These are phyloP conservation scores for Vinca major DNA, from an alignment of 305 asterid genomes.

Conservation along the genomic window DNA sequence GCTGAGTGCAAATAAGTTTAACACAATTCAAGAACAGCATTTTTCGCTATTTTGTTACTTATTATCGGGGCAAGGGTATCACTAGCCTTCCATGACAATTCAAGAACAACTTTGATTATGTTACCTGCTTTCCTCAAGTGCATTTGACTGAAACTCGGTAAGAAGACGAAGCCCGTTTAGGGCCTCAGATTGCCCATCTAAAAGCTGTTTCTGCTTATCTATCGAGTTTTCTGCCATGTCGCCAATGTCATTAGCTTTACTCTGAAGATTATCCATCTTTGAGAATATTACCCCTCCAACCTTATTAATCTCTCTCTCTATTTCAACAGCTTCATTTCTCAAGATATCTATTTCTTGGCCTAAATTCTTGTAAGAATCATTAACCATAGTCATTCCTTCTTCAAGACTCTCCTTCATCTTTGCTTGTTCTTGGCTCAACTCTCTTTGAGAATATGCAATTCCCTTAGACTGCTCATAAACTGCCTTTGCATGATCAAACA, in stretches of 20 bases:
- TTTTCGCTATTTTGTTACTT: too few relatives aligned
- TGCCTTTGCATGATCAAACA: slow-evolving; percentile 42
- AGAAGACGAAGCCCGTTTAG: slow-evolving; percentile 53
- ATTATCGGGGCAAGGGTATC: too few relatives aligned
- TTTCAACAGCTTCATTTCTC: slow-evolving; percentile 50
- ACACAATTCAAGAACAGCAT: not conserved
- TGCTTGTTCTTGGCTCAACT: slow-evolving; percentile 48
- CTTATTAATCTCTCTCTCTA: slow-evolving; percentile 62
- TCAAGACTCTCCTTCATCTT: slow-evolving; percentile 58
- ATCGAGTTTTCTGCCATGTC: slow-evolving; percentile 51
- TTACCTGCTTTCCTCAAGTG: slow-evolving; percentile 86
- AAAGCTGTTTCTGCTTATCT: slow-evolving; percentile 65
- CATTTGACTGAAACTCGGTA: slow-evolving; percentile 54
- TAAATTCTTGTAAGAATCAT: slow-evolving; percentile 43
- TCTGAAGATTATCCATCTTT: slow-evolving; percentile 50
- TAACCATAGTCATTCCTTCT: slow-evolving; percentile 50
- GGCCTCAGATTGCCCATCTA: slow-evolving; percentile 58
- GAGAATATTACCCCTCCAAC: slow-evolving; percentile 63
- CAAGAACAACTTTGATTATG: not conserved
- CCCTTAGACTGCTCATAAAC: slow-evolving; percentile 56
- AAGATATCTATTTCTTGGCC: slow-evolving; percentile 45
- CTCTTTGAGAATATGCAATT: slow-evolving; percentile 56
- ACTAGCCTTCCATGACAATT: too few relatives aligned
- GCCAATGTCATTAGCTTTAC: slow-evolving; percentile 65
- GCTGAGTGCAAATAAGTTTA: not conserved